Evolutionary conservation across 192 early-diverging fungal genomes (phyloP).

Genomic region (Entomortierella beljakovae): DNA sequence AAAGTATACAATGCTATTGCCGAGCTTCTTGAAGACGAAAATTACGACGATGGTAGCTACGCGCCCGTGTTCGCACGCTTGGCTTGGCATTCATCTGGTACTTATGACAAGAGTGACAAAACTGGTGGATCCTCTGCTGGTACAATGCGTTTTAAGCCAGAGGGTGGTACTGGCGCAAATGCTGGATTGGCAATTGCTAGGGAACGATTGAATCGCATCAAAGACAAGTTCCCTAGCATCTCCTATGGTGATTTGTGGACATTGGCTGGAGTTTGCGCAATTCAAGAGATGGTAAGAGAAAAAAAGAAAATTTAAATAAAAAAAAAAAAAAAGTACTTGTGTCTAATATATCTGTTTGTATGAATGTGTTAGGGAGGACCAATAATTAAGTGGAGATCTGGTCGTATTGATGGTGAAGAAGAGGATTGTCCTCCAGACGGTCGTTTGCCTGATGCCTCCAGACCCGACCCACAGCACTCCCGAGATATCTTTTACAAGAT

Average conservation of each 20-base stretch:
- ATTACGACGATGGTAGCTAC: constrained; percentile 85
- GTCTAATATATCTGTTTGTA: too few species aligned
- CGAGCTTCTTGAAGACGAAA: constrained; percentile 76
- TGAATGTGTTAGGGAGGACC: constrained; percentile 76
- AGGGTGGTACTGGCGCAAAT: constrained; percentile 79
- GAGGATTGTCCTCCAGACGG: constrained; percentile 74
- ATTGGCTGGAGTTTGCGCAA: constrained; percentile 79
- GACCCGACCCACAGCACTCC: constrained; percentile 71
- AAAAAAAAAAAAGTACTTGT: too few species aligned
- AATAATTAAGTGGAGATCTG: constrained; percentile 79
- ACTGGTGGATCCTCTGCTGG: constrained; percentile 82
- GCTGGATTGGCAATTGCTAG: constrained; percentile 79
- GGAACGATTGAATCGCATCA: constrained; percentile 77
- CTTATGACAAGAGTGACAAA: constrained; percentile 71
- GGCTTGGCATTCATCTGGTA: constrained; percentile 90
- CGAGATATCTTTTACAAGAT: constrained; percentile 87
- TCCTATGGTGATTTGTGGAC: constrained; percentile 89
- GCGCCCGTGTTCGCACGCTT: constrained; percentile 84
- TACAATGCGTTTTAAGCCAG: constrained; percentile 80
- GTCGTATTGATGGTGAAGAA: constrained; percentile 65
- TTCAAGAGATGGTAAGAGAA: constrained; percentile 71
- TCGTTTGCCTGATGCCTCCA: constrained; percentile 79
- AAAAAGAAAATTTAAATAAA: too few species aligned
- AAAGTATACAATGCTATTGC: constrained; percentile 83
- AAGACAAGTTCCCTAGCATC: constrained; percentile 82